phyloP scores from a whole-genome alignment of 2,329 filamentous ascomycete species.

The Venturia aucupariae region DNA sequence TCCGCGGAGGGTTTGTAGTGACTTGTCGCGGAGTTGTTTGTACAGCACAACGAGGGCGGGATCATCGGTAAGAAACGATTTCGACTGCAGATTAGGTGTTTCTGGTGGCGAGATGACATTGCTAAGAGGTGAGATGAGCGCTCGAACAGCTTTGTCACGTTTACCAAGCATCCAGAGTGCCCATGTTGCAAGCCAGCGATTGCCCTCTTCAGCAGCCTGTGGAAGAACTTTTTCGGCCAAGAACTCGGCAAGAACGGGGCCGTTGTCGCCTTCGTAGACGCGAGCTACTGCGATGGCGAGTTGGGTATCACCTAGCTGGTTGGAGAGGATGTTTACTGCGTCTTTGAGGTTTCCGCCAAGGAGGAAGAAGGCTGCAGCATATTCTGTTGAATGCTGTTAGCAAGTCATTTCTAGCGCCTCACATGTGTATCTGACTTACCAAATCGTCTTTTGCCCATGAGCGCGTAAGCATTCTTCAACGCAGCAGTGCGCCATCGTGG shows the following conservation, averaged over 20 bases:
- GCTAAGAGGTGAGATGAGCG: constrained; percentile 72
- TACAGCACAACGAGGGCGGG: constrained; percentile 84
- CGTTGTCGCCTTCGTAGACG: constrained; percentile 79
- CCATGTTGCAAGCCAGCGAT: constrained; percentile 93
- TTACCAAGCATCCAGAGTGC: constrained; percentile 84
- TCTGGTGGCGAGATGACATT: constrained; percentile 60
- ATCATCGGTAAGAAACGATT: constrained; percentile 80
- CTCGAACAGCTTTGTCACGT: constrained; percentile 73
- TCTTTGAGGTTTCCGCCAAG: constrained; percentile 77
- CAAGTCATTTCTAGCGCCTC: neutral
- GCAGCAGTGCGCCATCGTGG: constrained; percentile 81
- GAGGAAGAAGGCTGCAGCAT: constrained; percentile 92
- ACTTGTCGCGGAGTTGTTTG: constrained; percentile 71
- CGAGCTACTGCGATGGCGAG: constrained; percentile 81
- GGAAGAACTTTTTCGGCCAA: constrained; percentile 72
- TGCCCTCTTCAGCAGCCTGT: constrained; percentile 68
- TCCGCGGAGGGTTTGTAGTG: constrained; percentile 74
- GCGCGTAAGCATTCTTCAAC: constrained; percentile 89
- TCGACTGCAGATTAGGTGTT: constrained; percentile 61
- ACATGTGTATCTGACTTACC: constrained; percentile 41
- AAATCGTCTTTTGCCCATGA: constrained; percentile 84
- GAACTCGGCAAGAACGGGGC: constrained; percentile 62
- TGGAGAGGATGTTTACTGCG: constrained; percentile 76
- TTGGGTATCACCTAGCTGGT: constrained; percentile 80
- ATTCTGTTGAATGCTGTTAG: constrained; percentile 47